Percentiles rank a stretch among this genome's conserved stretches.
These are phyloP conservation scores for Westerdykella ornata DNA, from an alignment of 2,329 filamentous ascomycete species.

Conservation along the genomic window DNA sequence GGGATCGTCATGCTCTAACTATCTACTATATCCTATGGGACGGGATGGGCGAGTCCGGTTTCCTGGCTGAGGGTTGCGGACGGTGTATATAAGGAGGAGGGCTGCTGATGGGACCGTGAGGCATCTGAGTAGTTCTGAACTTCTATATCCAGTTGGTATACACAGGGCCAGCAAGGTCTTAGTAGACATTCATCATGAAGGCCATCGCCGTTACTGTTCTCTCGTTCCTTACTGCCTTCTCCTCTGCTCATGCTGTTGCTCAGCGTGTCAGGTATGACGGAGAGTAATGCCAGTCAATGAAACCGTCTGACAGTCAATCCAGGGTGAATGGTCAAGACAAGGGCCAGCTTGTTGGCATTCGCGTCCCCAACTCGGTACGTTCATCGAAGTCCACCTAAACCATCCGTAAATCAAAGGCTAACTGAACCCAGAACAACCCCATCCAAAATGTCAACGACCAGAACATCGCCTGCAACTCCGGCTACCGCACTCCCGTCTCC, in stretches of 20 bases:
- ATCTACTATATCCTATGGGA: conserved; percentile 9
- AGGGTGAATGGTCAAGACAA: conserved; percentile 38
- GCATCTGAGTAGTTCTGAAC: not conserved
- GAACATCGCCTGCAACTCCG: conserved; percentile 45
- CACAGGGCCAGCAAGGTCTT: conserved; percentile 1
- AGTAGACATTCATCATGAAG: conserved; percentile 21
- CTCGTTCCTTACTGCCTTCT: conserved; percentile 27
- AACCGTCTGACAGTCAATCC: not conserved
- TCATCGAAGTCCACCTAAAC: too few relatives aligned
- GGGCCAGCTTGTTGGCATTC: conserved; percentile 46
- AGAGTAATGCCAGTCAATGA: conserved; percentile 5
- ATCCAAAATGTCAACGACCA: conserved; percentile 45
- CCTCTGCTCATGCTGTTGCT: conserved; percentile 41
- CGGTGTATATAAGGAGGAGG: conserved; percentile 12
- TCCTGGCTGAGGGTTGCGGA: conserved; percentile 5
- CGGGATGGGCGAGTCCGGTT: conserved; percentile 1
- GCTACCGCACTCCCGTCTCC: conserved; percentile 32
- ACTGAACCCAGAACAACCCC: conserved; percentile 42
- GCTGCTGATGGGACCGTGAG: conserved; percentile 4
- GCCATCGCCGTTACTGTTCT: conserved; percentile 18
- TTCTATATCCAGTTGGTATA: conserved; percentile 4
- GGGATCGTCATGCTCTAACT: conserved; percentile 10
- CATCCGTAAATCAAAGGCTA: too few relatives aligned
- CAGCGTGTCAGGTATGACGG: conserved; percentile 46
- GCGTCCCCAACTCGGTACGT: conserved; percentile 36